These are phyloP conservation scores for Pythium graminicola DNA, from an alignment of 352 stramenopile species.

Conservation along the genomic window DNA sequence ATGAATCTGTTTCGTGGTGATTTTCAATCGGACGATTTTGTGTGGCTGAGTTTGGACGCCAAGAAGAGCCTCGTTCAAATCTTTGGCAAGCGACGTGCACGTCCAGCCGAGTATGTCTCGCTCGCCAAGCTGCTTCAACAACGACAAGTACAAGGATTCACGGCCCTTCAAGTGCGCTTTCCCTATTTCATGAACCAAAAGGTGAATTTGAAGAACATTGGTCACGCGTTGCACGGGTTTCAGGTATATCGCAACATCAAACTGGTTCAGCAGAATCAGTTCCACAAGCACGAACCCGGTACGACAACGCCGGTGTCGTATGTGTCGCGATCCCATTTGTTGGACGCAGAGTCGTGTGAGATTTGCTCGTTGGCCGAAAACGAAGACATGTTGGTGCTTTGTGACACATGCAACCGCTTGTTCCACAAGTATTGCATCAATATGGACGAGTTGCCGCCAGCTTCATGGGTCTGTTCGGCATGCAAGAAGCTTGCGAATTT, in stretches of 20 bases:
- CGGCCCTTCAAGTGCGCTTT: conserved; percentile 73
- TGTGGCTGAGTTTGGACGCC: conserved; percentile 73
- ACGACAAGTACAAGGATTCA: conserved; percentile 71
- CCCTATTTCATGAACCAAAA: conserved; percentile 77
- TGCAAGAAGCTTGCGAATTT: conserved; percentile 68
- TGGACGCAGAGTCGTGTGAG: conserved; percentile 69
- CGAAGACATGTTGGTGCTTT: conserved; percentile 65
- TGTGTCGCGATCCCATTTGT: conserved; percentile 62
- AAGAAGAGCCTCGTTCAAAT: conserved; percentile 79
- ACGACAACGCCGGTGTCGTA: conserved; percentile 54
- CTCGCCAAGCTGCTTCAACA: conserved; percentile 65
- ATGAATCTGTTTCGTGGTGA: conserved; percentile 58
- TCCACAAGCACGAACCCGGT: conserved; percentile 55
- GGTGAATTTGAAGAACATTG: conserved; percentile 79
- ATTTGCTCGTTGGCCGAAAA: conserved; percentile 49
- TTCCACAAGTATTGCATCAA: conserved; percentile 82
- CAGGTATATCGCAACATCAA: conserved; percentile 84
- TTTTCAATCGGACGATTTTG: conserved; percentile 58
- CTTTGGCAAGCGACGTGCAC: conserved; percentile 70
- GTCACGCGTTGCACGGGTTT: conserved; percentile 70
- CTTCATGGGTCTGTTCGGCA: conserved; percentile 69
- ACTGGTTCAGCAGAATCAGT: conserved; percentile 60
- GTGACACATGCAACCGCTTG: conserved; percentile 77
- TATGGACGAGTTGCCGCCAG: conserved; percentile 65
- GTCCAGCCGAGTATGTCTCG: conserved; percentile 56